A percentile compares a stretch with the other conserved stretches of the same genome.
Conservation (phyloP, 140 eudicot species). For the Ambrosia hybrid region DNA sequence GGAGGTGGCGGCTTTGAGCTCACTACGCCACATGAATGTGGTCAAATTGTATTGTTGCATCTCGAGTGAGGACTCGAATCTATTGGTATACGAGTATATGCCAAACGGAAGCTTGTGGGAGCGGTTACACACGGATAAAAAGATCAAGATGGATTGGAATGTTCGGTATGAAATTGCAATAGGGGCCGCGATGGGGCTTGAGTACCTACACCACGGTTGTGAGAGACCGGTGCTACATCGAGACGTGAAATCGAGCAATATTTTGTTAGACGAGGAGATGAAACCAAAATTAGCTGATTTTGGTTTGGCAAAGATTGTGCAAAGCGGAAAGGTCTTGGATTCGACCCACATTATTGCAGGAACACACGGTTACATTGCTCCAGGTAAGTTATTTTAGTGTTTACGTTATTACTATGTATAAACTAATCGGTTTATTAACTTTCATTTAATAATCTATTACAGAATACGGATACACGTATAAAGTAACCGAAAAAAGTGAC, state of each 20-base stretch:
- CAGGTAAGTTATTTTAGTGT: conserved; percentile 44
- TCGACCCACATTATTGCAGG: conserved; percentile 59
- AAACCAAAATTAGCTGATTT: conserved; percentile 83
- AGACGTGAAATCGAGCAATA: conserved; percentile 80
- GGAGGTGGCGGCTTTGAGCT: conserved; percentile 66
- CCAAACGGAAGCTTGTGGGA: conserved; percentile 84
- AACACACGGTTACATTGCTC: conserved; percentile 82
- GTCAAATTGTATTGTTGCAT: conserved; percentile 75
- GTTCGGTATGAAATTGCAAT: conserved; percentile 55
- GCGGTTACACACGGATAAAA: conserved; percentile 45
- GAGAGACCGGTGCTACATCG: conserved; percentile 71
- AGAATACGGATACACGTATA: conserved; percentile 68
- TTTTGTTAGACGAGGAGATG: conserved; percentile 66
- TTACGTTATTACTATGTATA: neutral
- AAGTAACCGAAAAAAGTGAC: conserved; percentile 64
- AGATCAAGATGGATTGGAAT: conserved; percentile 59
- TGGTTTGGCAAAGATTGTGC: conserved; percentile 69
- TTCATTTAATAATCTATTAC: conserved; percentile 14
- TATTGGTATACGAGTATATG: conserved; percentile 76
- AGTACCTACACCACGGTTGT: conserved; percentile 73
- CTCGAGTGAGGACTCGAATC: conserved; percentile 66
- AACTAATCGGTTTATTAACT: neutral
- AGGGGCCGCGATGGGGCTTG: conserved; percentile 75
- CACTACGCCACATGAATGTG: conserved; percentile 70
- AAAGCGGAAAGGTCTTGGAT: conserved; percentile 33